Evolutionary conservation across 1,284 basidiomycete species (phyloP).

Genomic region (Trichosporon sp.): DNA sequence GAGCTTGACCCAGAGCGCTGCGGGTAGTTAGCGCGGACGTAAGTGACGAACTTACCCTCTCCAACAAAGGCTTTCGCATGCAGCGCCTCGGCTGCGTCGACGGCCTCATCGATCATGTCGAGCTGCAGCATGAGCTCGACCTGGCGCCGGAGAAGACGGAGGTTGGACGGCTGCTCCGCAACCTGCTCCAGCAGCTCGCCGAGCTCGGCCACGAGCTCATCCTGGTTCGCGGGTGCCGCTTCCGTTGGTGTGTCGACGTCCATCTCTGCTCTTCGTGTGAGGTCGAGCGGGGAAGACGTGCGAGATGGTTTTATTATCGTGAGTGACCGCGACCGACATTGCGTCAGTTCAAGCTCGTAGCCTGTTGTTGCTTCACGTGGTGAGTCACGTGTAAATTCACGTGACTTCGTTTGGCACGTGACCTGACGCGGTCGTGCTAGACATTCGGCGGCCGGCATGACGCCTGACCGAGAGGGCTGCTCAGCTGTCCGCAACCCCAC

Average conservation of each 20-base stretch:
- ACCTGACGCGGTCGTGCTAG: too few relatives aligned
- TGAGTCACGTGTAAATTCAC: not conserved
- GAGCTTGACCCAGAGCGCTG: slow-evolving; percentile 44
- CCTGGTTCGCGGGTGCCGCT: not conserved
- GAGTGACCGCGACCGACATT: slow-evolving; percentile 7
- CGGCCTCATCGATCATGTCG: slow-evolving; percentile 36
- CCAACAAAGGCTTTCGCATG: slow-evolving; percentile 40
- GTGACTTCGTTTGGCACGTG: not conserved
- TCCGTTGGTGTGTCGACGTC: not conserved
- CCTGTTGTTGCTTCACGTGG: slow-evolving; percentile 4
- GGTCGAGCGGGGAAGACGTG: not conserved
- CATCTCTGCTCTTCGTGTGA: not conserved
- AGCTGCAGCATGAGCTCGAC: slow-evolving; percentile 41
- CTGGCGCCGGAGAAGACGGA: slow-evolving; percentile 41
- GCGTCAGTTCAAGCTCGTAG: not conserved
- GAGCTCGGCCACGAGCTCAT: slow-evolving; percentile 37
- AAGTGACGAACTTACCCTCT: slow-evolving; percentile 33
- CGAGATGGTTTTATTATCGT: not conserved
- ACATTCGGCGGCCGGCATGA: not conserved
- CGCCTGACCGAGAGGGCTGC: not conserved
- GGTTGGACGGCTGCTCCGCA: slow-evolving; percentile 40
- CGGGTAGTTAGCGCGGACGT: not conserved
- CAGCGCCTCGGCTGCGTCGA: slow-evolving; percentile 31
- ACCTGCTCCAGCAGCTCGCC: slow-evolving; percentile 36
- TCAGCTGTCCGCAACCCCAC: not conserved